Conservation (phyloP, 2,329 filamentous ascomycete species). For the Alternaria sp. region DNA sequence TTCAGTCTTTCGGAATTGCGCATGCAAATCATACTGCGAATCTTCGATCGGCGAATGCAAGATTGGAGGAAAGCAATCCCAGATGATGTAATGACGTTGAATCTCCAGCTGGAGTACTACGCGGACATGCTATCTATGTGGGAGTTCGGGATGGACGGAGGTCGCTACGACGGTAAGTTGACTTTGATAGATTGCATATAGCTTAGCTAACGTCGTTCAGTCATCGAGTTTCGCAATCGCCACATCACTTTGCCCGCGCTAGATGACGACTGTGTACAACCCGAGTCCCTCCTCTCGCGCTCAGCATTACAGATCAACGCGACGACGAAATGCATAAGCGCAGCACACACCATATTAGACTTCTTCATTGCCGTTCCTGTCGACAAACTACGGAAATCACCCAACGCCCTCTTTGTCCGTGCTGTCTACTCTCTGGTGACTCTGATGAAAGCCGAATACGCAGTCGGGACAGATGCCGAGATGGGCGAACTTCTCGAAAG, state of each 20-base stretch:
- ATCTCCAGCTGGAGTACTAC: slow-evolving; percentile 41
- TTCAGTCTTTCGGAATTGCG: slow-evolving; percentile 48
- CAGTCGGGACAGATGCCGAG: slow-evolving; percentile 43
- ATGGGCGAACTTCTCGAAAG: slow-evolving; percentile 46
- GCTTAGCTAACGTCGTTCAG: slow-evolving; percentile 9
- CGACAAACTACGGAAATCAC: slow-evolving; percentile 33
- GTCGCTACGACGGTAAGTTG: slow-evolving; percentile 37
- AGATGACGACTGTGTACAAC: slow-evolving; percentile 44
- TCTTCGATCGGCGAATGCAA: slow-evolving; percentile 48
- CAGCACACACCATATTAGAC: slow-evolving; percentile 45
- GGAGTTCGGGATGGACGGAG: slow-evolving; percentile 51
- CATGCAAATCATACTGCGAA: slow-evolving; percentile 45
- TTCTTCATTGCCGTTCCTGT: slow-evolving; percentile 34
- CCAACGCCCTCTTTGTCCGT: slow-evolving; percentile 44
- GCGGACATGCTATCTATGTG: slow-evolving; percentile 48
- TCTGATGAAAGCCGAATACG: slow-evolving; percentile 47
- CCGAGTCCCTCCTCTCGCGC: slow-evolving; percentile 43
- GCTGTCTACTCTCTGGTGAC: slow-evolving; percentile 44
- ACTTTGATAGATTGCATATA: accelerated
- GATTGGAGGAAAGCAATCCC: slow-evolving; percentile 47
- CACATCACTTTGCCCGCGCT: slow-evolving; percentile 45
- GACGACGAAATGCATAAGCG: slow-evolving; percentile 45
- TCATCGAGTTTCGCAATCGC: slow-evolving; percentile 46
- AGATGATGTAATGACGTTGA: slow-evolving; percentile 40
- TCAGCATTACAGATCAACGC: slow-evolving; percentile 48